A percentile compares a stretch with the other conserved stretches of the same genome.
Evolutionary conservation across 768 basidiomycete species (phyloP).

Genomic region (Boletus subcaerulescens): DNA sequence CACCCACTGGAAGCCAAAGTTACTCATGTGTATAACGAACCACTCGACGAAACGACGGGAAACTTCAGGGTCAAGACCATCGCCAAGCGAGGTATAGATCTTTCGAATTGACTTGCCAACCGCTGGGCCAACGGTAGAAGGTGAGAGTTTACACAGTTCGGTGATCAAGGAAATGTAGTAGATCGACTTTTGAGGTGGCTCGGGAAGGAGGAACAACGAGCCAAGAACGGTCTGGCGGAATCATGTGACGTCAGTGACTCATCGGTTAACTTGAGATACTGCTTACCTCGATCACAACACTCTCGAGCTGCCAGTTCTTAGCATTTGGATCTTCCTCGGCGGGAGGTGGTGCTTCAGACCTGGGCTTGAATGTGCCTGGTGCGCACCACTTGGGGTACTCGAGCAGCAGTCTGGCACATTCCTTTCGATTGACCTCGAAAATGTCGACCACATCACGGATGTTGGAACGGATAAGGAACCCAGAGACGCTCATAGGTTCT

Average conservation of each 20-base stretch:
- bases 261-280: neutral
- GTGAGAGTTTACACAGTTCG: conserved; percentile 93
- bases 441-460: conserved; percentile 80
- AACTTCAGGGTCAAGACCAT: conserved; percentile 85
- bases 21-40: conserved; percentile 96
- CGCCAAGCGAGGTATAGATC: conserved; percentile 73
- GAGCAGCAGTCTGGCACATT: conserved; percentile 83
- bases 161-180: conserved; percentile 89
- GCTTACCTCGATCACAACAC: conserved; percentile 77
- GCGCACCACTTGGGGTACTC: conserved; percentile 84
- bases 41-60: conserved; percentile 85
- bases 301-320: conserved; percentile 87
- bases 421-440: conserved; percentile 95
- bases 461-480: conserved; percentile 75
- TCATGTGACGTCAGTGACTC: neutral
- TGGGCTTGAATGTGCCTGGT: conserved; percentile 81
- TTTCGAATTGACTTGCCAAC: conserved; percentile 94
- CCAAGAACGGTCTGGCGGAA: conserved; percentile 65
- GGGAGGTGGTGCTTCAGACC: conserved; percentile 52
- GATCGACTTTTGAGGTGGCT: conserved; percentile 69
- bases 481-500: conserved; percentile 65
- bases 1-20: conserved; percentile 97
- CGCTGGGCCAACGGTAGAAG: conserved; percentile 89
- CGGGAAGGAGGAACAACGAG: conserved; percentile 72
- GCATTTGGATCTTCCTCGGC: conserved; percentile 49